These are phyloP conservation scores for Phytophthora sp. DNA, from an alignment of 352 stramenopile genomes.

Conservation along the genomic window DNA sequence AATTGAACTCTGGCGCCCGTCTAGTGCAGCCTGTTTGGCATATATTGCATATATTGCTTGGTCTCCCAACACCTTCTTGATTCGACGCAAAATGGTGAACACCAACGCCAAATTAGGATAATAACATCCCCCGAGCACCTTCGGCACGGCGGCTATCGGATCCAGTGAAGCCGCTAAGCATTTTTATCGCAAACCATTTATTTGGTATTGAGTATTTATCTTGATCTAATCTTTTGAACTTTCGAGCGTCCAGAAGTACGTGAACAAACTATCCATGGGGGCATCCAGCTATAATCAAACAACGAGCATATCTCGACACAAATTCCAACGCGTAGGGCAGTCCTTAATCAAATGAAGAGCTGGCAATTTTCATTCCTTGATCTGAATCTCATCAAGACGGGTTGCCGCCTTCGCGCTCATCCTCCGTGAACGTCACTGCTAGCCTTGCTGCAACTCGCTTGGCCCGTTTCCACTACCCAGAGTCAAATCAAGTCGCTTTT, in stretches of 20 bases:
- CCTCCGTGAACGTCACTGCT: too few species aligned
- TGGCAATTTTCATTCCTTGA: neutral
- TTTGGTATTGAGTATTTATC: neutral
- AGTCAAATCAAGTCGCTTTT: neutral
- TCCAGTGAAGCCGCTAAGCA: slow-evolving; percentile 7
- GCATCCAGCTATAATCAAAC: slow-evolving; percentile 8
- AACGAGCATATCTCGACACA: slow-evolving; percentile 15
- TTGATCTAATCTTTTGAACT: slow-evolving; percentile 6
- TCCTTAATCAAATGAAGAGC: slow-evolving; percentile 9
- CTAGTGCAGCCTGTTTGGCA: neutral
- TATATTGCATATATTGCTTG: neutral
- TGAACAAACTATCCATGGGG: neutral
- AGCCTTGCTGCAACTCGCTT: neutral
- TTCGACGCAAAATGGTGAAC: neutral
- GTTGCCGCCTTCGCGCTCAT: slow-evolving; percentile 10
- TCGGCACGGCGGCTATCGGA: slow-evolving; percentile 5
- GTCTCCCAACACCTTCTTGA: slow-evolving; percentile 1
- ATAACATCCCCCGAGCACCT: slow-evolving; percentile 1
- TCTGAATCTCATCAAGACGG: slow-evolving; percentile 1
- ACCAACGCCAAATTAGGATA: slow-evolving; percentile 14
- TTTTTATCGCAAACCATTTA: slow-evolving; percentile 13
- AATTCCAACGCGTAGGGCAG: slow-evolving; percentile 19
- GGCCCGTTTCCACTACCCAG: neutral
- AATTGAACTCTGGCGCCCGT: neutral
- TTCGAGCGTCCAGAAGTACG: neutral